Evolutionary conservation across 352 stramenopile genomes (phyloP), one percentile per base, ranked within the genome.

Genomic region (Elongisporangium senticosum): DNA sequence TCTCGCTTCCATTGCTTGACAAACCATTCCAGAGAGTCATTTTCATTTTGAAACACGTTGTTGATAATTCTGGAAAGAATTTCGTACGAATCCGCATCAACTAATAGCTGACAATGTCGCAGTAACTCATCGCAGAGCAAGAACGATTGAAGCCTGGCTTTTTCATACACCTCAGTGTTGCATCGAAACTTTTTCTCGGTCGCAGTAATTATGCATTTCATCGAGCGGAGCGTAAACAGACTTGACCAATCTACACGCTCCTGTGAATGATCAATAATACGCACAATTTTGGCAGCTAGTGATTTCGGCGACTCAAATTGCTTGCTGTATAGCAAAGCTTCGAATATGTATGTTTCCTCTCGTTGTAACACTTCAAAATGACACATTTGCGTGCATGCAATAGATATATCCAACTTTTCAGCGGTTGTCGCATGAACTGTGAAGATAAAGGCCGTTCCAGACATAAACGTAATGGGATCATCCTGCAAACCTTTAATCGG

Each of bases 391-490:
- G 33, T 43, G 10, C 10, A 43, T 61, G 56, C 22, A 77, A 28
- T 4, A 83, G 6, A 8, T 58, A 10, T 49, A 85, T 70, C 6
- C 24, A 64, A 37, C 69, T 66, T 40, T 77, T 51, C 15, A 54
- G 17, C 3, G 10, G 15, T 7, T 1, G 0, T 55, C n/a, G 50
- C 65, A 39, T 52, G 58, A 4, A 69, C 26, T 1, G 68, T 55
- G 13, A 83, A n/a, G 0, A 85, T 22, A 28, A 87, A 63, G 4
- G 63, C 64, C 7, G 73, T 79, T 2, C 77, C 75, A 0, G 69
- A 57, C 6, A 64, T 40, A 49, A 82, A 83, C 10, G 54, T 43
- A 21, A 79, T 69, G 1, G 68, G 61, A 2, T 67, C 63, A 2
- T 51, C 59, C 23, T 83, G 72, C 4, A 78, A n/a, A 2, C 54